Conservation (phyloP, 805 yeast species). For the Pichia sporocuriosa region DNA sequence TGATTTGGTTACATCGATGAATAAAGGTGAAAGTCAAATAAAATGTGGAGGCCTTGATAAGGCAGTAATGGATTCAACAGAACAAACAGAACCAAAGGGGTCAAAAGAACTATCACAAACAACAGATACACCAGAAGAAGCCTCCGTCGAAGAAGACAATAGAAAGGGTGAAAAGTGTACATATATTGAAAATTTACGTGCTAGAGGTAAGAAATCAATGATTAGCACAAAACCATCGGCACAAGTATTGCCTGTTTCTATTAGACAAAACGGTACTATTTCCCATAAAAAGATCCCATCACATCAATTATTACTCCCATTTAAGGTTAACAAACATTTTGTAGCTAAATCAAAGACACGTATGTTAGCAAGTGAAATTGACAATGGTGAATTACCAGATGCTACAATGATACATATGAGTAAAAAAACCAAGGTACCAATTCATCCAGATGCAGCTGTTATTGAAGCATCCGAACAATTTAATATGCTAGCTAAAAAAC, state of each 20-base stretch:
- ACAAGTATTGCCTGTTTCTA: constrained; percentile 42
- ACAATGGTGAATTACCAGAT: constrained; percentile 47
- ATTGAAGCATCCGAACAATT: constrained; percentile 28
- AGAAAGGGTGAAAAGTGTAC: constrained; percentile 44
- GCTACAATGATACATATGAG: constrained; percentile 26
- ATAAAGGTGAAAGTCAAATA: constrained; percentile 4
- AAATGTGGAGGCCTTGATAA: too few relatives aligned
- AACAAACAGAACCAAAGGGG: too few relatives aligned
- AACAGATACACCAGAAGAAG: too few relatives aligned
- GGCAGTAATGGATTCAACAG: too few relatives aligned
- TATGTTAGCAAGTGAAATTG: constrained; percentile 69
- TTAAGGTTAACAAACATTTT: constrained; percentile 47
- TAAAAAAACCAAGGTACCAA: constrained; percentile 25
- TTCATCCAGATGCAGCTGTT: constrained; percentile 29
- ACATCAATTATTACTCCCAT: constrained; percentile 21
- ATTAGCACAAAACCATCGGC: constrained; percentile 27
- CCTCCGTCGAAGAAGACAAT: background rate
- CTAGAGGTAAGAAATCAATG: constrained; percentile 1
- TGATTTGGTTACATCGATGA: background rate
- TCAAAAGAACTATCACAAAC: too few relatives aligned
- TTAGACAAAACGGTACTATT: constrained; percentile 35
- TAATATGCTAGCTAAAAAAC: constrained; percentile 17
- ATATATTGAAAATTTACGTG: constrained; percentile 35
- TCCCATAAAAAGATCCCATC: constrained; percentile 26
- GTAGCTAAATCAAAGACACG: constrained; percentile 58